phyloP scores from a whole-genome alignment of 352 stramenopile species.

The Blastocystis sp. region DNA sequence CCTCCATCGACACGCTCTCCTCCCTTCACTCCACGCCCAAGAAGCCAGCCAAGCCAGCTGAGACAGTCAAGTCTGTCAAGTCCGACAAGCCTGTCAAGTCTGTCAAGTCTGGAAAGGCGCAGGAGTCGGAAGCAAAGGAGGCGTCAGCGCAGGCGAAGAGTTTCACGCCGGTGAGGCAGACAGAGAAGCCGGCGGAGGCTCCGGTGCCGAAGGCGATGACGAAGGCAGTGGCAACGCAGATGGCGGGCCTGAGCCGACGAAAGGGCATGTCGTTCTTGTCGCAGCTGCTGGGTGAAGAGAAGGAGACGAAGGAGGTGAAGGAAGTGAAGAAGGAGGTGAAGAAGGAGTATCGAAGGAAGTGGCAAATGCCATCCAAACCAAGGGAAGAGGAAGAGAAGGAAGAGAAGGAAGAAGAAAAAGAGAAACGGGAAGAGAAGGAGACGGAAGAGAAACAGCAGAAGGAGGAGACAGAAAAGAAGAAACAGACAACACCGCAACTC shows the following conservation, averaged over 20 bases:
- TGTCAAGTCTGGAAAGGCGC: neutral
- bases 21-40: constrained; percentile 43
- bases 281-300: neutral
- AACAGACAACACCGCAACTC: neutral
- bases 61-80: neutral
- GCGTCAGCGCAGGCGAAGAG: neutral
- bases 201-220: neutral
- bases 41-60: neutral
- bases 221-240: neutral
- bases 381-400: neutral
- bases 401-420: constrained; percentile 1
- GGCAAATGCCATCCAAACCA: neutral
- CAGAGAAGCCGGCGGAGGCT: neutral
- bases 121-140: neutral
- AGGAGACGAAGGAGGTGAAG: neutral
- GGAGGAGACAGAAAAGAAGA: neutral
- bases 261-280: neutral
- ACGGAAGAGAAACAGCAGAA: neutral
- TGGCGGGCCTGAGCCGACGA: constrained; percentile 2
- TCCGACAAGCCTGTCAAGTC: too few relatives aligned
- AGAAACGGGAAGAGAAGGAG: too few relatives aligned
- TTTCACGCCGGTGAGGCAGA: neutral
- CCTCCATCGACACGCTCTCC: neutral
- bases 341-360: neutral
- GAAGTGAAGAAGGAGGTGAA: neutral